phyloP scores from a whole-genome alignment of 75 land plant genomes.

The Adiantum capillusveneris region DNA sequence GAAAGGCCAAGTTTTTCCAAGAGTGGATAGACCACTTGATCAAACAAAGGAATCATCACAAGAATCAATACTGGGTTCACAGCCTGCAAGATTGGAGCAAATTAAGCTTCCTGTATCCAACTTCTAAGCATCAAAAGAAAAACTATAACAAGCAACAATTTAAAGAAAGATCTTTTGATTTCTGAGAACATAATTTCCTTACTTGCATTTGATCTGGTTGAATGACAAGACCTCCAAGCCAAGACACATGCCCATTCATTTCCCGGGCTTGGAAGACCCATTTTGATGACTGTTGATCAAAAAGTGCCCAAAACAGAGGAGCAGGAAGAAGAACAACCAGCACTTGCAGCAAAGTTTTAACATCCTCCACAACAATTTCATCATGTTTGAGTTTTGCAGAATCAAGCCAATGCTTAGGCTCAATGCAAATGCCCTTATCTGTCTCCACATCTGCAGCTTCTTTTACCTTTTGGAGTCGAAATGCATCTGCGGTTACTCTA shows the following conservation, averaged over 20 bases:
- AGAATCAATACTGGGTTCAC: conserved; percentile 28
- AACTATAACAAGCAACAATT: no score
- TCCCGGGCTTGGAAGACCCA: conserved; percentile 33
- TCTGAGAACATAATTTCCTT: no score
- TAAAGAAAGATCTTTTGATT: no score
- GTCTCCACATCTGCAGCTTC: neutral
- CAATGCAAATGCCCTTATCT: neutral
- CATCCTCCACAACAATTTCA: conserved; percentile 26
- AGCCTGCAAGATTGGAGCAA: conserved; percentile 16
- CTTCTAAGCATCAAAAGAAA: no score
- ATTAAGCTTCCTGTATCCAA: neutral
- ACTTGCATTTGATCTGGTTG: conserved; percentile 42
- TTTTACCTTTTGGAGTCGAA: conserved; percentile 3
- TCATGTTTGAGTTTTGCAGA: conserved; percentile 17
- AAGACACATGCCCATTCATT: conserved; percentile 24
- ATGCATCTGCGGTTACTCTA: conserved; percentile 18
- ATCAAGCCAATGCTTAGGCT: conserved; percentile 25
- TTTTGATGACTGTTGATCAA: conserved; percentile 31
- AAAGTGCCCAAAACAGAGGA: conserved; percentile 24
- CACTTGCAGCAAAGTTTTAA: conserved; percentile 20
- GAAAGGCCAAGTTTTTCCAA: conserved; percentile 15
- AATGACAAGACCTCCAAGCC: conserved; percentile 24
- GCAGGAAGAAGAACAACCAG: conserved; percentile 27
- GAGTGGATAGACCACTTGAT: conserved; percentile 28
- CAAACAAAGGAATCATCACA: conserved; percentile 26